Evolutionary conservation across 208 protist species (phyloP).

Genomic region (Lotmaria passim): DNA sequence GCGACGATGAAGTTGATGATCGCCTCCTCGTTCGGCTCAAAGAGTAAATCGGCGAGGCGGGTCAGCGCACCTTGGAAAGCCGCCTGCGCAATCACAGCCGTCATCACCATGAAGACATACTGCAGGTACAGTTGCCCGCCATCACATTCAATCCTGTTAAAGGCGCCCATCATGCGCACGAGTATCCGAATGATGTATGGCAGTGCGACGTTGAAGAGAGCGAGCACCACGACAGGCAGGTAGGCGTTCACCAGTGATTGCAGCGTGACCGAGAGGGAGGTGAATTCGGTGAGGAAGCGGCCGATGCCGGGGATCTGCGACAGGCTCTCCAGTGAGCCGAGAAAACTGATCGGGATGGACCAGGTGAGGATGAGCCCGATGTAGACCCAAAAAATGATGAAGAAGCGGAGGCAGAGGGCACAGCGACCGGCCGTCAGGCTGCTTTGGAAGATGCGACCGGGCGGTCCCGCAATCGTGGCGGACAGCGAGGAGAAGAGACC

Average conservation of each 20-base stretch:
- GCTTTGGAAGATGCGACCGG: constrained; percentile 64
- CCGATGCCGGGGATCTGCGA: constrained; percentile 54
- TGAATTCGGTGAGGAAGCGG: constrained; percentile 33
- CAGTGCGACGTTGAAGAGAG: constrained; percentile 74
- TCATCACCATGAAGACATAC: constrained; percentile 90
- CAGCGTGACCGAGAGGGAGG: constrained; percentile 47
- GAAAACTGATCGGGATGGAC: constrained; percentile 76
- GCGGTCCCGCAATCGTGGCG: constrained; percentile 74
- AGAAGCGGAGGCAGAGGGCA: constrained; percentile 46
- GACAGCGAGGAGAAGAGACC: constrained; percentile 38
- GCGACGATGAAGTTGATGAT: constrained; percentile 68
- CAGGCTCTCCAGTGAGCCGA: constrained; percentile 79
- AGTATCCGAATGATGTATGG: constrained; percentile 73
- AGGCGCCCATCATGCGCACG: constrained; percentile 73
- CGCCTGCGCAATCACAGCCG: constrained; percentile 84
- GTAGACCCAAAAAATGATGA: constrained; percentile 56
- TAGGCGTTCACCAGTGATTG: constrained; percentile 57
- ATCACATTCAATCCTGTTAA: constrained; percentile 65
- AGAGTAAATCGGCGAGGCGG: constrained; percentile 54
- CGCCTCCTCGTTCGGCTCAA: constrained; percentile 34
- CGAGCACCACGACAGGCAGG: constrained; percentile 71
- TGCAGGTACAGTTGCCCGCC: constrained; percentile 73
- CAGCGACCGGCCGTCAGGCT: constrained; percentile 60
- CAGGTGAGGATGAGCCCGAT: constrained; percentile 67
- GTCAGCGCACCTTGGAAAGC: constrained; percentile 74